These are phyloP conservation scores for Paramecium octaurelia DNA, from an alignment of 73 alveolate genomes.

Conservation along the genomic window DNA sequence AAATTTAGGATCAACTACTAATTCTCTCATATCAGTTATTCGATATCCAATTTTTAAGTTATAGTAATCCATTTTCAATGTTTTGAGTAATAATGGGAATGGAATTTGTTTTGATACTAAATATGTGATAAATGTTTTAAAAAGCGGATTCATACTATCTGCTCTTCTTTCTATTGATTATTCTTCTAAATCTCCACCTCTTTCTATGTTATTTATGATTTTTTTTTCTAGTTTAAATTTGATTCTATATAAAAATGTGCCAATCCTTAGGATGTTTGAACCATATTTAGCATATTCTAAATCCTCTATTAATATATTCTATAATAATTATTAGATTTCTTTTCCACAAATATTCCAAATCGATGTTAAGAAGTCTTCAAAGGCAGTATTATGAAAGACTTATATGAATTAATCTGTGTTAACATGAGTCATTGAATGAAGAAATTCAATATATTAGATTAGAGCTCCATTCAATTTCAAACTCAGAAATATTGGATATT, in stretches of 20 bases:
- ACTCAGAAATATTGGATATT: neutral
- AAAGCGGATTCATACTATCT: neutral
- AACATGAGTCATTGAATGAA: neutral
- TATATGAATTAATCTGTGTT: neutral
- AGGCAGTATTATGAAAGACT: neutral
- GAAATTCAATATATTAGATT: neutral
- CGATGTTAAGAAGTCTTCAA: neutral
- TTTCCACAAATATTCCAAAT: neutral
- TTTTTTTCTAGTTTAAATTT: neutral
- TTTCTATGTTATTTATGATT: neutral
- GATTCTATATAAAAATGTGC: neutral
- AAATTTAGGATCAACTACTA: neutral
- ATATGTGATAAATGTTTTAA: neutral
- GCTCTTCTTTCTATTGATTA: neutral
- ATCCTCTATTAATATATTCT: neutral
- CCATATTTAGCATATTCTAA: neutral
- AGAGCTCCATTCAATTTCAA: neutral
- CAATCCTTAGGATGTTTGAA: neutral
- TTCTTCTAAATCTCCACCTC: neutral
- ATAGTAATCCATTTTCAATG: neutral
- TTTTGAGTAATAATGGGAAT: neutral
- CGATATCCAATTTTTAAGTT: neutral
- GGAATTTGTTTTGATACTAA: neutral
- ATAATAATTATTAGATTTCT: neutral
- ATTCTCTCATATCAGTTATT: conserved; percentile 10